Evolutionary conservation across 176 grass and related monocot genomes (phyloP).

Genomic region (Oryza longistaminata): DNA sequence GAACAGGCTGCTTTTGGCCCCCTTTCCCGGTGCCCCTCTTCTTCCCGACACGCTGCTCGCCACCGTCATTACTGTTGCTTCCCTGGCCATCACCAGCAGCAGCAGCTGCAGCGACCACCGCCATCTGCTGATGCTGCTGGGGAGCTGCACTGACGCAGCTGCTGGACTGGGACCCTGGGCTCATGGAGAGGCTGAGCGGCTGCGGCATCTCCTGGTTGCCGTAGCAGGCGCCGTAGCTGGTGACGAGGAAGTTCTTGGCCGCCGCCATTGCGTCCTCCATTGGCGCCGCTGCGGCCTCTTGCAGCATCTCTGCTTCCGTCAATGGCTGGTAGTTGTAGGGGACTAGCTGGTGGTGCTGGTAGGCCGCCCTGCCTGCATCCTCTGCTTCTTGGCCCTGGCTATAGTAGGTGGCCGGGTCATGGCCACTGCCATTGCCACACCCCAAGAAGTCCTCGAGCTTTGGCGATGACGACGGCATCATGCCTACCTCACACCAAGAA

Average conservation of each 20-base stretch:
- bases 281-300: slow-evolving; percentile 41
- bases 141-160: slow-evolving; percentile 62
- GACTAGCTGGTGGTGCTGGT: slow-evolving; percentile 46
- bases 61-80: slow-evolving; percentile 40
- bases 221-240: slow-evolving; percentile 41
- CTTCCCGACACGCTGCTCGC: slow-evolving; percentile 46
- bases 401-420: slow-evolving; percentile 57
- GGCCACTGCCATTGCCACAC: slow-evolving; percentile 43
- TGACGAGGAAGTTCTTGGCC: slow-evolving; percentile 51
- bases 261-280: slow-evolving; percentile 58
- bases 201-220: slow-evolving; percentile 48
- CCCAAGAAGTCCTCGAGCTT: slow-evolving; percentile 99
- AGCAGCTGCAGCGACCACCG: slow-evolving; percentile 29
- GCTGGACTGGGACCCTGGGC: slow-evolving; percentile 76
- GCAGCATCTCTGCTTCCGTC: slow-evolving; percentile 67
- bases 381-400: slow-evolving; percentile 42
- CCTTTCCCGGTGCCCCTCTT: slow-evolving; percentile 72
- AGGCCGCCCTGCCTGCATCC: slow-evolving; percentile 19
- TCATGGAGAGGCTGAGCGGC: slow-evolving; percentile 86
- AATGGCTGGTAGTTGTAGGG: slow-evolving; percentile 61
- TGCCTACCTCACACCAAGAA: slow-evolving; percentile 43
- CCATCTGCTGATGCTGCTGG: slow-evolving; percentile 41
- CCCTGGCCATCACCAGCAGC: slow-evolving; percentile 35
- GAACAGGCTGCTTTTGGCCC: slow-evolving; percentile 71
- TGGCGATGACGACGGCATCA: slow-evolving; percentile 72